These are phyloP conservation scores for Chrysanthemum lavandulifolium DNA, from an alignment of 129 eudicot genomes.

Conservation along the genomic window DNA sequence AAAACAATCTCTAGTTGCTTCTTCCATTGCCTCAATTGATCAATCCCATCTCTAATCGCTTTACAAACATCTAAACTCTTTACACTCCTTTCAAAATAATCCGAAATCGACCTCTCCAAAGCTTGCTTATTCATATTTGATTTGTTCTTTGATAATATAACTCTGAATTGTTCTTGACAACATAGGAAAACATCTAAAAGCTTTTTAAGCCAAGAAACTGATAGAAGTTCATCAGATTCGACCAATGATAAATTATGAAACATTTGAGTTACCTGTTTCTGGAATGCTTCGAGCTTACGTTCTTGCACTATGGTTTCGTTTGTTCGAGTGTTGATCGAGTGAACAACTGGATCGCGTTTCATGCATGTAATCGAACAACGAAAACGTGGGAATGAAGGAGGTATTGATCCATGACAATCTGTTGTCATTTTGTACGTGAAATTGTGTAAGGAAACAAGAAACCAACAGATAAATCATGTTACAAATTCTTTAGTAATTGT, in stretches of 20 bases:
- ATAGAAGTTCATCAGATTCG: conserved; percentile 51
- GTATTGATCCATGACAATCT: conserved; percentile 51
- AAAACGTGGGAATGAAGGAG: conserved; percentile 30
- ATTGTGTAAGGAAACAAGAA: not conserved
- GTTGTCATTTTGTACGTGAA: conserved; percentile 24
- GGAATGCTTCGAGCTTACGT: conserved; percentile 48
- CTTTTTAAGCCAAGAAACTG: conserved; percentile 64
- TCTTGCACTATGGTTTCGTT: conserved; percentile 39
- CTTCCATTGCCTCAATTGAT: conserved; percentile 59
- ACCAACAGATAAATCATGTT: not conserved
- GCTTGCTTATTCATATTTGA: conserved; percentile 35
- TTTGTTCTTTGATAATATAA: conserved; percentile 38
- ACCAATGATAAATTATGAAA: conserved; percentile 47
- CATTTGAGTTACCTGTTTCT: conserved; percentile 46
- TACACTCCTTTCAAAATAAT: conserved; percentile 67
- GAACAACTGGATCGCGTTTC: conserved; percentile 59
- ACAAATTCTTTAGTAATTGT: no score
- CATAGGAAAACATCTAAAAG: conserved; percentile 62
- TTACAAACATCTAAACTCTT: conserved; percentile 83
- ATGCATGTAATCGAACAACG: conserved; percentile 57
- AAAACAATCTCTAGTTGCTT: conserved; percentile 76
- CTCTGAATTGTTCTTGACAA: conserved; percentile 56
- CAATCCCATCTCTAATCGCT: conserved; percentile 73
- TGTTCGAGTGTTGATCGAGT: conserved; percentile 44
- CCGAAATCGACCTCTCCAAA: conserved; percentile 46